Conservation (phyloP, 2,329 filamentous ascomycete genomes). For the Atkinsonella texensis region DNA sequence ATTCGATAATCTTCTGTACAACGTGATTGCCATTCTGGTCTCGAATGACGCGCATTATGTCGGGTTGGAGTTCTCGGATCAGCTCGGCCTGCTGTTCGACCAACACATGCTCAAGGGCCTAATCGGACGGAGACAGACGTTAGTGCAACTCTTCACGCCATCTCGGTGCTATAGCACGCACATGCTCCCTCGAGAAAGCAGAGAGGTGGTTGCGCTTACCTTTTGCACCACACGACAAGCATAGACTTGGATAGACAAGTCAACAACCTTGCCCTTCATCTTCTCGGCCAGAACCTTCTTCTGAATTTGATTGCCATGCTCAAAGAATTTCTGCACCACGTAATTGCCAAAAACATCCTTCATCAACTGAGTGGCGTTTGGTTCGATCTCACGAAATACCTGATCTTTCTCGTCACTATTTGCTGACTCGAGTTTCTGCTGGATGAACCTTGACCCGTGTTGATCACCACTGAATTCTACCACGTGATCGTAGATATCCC, state of each 20-base stretch:
- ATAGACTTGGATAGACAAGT: constrained; percentile 78
- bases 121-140: neutral
- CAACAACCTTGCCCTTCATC: constrained; percentile 76
- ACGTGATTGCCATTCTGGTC: constrained; percentile 95
- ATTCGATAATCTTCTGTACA: constrained; percentile 86
- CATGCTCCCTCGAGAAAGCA: no score
- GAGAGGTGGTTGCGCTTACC: constrained; percentile 30
- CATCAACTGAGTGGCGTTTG: constrained; percentile 80
- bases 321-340: constrained; percentile 95
- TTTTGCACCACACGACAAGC: constrained; percentile 95
- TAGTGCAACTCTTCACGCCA: neutral
- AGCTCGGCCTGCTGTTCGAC: constrained; percentile 82
- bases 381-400: constrained; percentile 76
- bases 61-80: constrained; percentile 67
- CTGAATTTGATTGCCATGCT: constrained; percentile 87
- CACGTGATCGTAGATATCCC: constrained; percentile 77
- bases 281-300: constrained; percentile 76
- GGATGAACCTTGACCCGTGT: constrained; percentile 89
- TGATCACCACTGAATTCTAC: constrained; percentile 96
- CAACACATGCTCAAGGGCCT: constrained; percentile 82
- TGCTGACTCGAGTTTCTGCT: constrained; percentile 79
- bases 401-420: constrained; percentile 94
- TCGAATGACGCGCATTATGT: constrained; percentile 66
- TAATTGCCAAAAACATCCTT: constrained; percentile 97
- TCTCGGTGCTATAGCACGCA: no score